Evolutionary conservation across 169 alveolate species (phyloP).

Genomic region (Cardiosporidium cionae): DNA sequence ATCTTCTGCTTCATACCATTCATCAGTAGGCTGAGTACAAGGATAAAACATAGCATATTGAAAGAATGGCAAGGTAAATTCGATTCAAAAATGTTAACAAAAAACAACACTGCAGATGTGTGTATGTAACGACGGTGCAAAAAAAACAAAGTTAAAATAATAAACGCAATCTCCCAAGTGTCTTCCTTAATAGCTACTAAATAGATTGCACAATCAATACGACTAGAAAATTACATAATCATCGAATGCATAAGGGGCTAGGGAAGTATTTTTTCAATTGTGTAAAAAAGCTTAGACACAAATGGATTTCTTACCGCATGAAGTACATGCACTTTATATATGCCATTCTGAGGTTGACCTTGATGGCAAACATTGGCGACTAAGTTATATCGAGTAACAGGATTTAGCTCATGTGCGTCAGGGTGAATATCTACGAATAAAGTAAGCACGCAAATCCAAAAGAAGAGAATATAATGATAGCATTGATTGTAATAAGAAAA

Average conservation of each 20-base stretch:
- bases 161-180: too few species aligned
- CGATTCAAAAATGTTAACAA: too few species aligned
- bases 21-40: conserved; percentile 67
- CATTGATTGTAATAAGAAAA: not conserved
- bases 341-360: conserved; percentile 87
- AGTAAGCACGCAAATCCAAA: not conserved
- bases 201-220: too few species aligned
- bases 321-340: conserved; percentile 79
- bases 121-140: too few species aligned
- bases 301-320: conserved; percentile 27
- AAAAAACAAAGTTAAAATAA: too few species aligned
- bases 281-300: not conserved
- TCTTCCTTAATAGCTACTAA: too few species aligned
- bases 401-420: conserved; percentile 49
- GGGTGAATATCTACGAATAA: conserved; percentile 46
- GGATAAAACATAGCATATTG: not conserved
- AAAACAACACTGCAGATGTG: too few species aligned
- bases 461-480: not conserved
- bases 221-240: too few species aligned
- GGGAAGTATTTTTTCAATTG: too few species aligned
- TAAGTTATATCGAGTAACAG: conserved; percentile 77
- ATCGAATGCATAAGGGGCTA: too few species aligned
- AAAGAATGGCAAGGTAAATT: too few species aligned
- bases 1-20: conserved; percentile 95
- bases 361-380: conserved; percentile 89